These are phyloP conservation scores for Syzygium oleosum DNA, from an alignment of 345 rosid species.

Conservation along the genomic window DNA sequence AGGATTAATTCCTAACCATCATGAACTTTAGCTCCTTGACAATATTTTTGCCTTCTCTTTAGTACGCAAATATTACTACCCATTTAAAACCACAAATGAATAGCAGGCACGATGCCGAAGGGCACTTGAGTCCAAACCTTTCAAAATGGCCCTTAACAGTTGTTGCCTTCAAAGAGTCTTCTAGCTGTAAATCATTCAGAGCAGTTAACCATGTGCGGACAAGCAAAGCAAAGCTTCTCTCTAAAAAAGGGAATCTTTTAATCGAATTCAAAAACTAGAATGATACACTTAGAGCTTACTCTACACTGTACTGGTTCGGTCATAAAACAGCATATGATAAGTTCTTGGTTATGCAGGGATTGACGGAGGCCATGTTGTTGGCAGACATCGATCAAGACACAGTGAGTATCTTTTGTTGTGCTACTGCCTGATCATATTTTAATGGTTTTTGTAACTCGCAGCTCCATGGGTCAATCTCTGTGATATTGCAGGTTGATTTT, in stretches of 20 bases:
- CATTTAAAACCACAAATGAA: background rate
- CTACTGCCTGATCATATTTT: background rate
- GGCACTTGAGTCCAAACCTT: background rate
- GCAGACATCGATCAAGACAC: constrained; percentile 85
- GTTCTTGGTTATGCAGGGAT: constrained; percentile 39
- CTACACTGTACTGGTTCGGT: background rate
- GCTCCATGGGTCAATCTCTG: background rate
- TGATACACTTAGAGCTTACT: background rate
- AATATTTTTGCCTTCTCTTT: background rate
- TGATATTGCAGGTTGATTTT: constrained; percentile 68
- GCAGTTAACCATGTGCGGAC: background rate
- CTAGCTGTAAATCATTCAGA: background rate
- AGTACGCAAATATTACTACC: background rate
- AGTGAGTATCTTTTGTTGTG: constrained; percentile 25
- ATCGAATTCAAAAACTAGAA: background rate
- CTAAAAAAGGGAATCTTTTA: background rate
- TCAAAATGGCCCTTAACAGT: background rate
- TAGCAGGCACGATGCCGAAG: background rate
- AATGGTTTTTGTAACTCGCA: background rate
- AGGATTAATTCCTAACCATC: background rate
- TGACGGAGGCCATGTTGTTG: constrained; percentile 74
- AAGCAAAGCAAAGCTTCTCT: background rate
- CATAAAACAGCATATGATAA: background rate
- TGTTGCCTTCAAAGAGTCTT: background rate
- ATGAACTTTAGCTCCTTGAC: background rate